Conservation (phyloP, 2,329 filamentous ascomycete genomes). For the Venturia asperata region DNA sequence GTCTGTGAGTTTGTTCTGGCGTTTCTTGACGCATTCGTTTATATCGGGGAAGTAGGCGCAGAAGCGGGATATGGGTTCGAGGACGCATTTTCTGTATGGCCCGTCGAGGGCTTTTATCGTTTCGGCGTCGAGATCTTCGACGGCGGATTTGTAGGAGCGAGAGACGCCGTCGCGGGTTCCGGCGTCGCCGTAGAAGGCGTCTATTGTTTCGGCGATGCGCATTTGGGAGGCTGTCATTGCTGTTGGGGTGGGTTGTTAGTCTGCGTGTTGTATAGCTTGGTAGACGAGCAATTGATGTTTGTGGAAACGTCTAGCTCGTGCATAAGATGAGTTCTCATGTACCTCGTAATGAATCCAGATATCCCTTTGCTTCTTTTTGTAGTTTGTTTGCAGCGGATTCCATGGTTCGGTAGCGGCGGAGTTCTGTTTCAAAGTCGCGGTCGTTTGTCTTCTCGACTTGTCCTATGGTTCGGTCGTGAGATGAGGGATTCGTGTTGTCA, state of each 20-base stretch:
- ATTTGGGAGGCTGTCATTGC: conserved; percentile 99
- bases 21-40: conserved; percentile 99
- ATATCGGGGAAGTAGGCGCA: conserved; percentile 98
- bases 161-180: conserved; percentile 92
- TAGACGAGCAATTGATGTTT: not conserved
- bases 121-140: conserved; percentile 94
- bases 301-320: not conserved
- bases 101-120: conserved; percentile 98
- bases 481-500: not conserved
- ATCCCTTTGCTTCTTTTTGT: conserved; percentile 97
- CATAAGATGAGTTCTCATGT: conserved; percentile 10
- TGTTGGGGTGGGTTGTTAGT: conserved; percentile 31
- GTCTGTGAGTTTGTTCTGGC: conserved; percentile 95
- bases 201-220: conserved; percentile 98
- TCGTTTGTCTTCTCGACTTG: conserved; percentile 99
- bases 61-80: conserved; percentile 92
- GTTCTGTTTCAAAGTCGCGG: conserved; percentile 96
- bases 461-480: conserved; percentile 41
- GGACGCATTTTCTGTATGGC: conserved; percentile 65
- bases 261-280: not conserved
- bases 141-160: conserved; percentile 95
- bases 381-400: conserved; percentile 85
- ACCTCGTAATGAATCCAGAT: conserved; percentile 91
- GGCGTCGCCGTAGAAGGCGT: conserved; percentile 96
- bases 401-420: conserved; percentile 94